Evolutionary conservation across 352 stramenopile genomes (phyloP), one percentile per base, ranked within the genome.

Genomic region (Phytophthora hibernalis): DNA sequence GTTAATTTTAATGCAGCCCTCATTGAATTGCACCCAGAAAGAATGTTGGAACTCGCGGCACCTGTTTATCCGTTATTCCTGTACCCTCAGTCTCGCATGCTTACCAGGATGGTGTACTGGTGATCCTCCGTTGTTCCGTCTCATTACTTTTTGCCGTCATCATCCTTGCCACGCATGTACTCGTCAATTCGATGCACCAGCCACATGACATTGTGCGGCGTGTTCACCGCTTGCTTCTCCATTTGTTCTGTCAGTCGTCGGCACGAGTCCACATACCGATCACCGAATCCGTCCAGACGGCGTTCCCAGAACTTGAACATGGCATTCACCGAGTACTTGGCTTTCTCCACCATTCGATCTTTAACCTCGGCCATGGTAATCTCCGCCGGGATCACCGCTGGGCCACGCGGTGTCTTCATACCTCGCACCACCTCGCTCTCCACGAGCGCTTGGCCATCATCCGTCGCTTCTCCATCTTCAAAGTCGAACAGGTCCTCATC

Each of bases 241-340:
- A 92, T 92, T 61, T 92, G 83, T 24, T 68, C 66, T 5, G 83
- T 68, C n/a, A 90, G 57, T 42, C 78, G 76, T 40, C 65, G 54
- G 44, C 83, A 92, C 37, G 82, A 92, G n/a, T 90, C 83, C 53
- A 87, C 49, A 61, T 92, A 92, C 7, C 83, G 74, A 22, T 87
- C 80, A 54, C 82, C 68, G 47, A 92, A 86, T 22, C 82, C 82
- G 40, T 90, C 80, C 33, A 92, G 69, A 16, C 80, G 81, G 31
- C 80, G 72, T 30, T 81, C 81, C 83, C 83, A 90, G 60, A 92
- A 92, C 38, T 80, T 84, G 70, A 89, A 89, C 72, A 92, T 88
- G 44, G 80, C 77, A 4, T 71, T 66, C 21, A 69, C 67, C 54
- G 80, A 85, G 35, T 78, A 74, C 65, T 87, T 89, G 47, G 74